phyloP scores from a whole-genome alignment of 768 basidiomycete genomes.

The Coprinopsis strossmayeri region DNA sequence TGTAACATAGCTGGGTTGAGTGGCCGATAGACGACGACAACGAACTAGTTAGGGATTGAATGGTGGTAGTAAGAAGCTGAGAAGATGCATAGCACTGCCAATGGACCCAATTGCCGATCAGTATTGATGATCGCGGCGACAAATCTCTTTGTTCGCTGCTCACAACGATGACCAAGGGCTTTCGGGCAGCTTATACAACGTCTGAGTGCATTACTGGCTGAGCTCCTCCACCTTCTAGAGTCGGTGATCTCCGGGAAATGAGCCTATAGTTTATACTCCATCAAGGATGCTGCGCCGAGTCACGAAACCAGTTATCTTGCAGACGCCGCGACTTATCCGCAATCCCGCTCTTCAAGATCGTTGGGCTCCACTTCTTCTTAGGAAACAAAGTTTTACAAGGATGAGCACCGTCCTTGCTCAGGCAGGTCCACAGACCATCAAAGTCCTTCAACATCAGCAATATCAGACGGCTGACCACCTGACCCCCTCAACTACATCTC shows the following conservation, averaged over 20 bases:
- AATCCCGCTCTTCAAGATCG: not conserved
- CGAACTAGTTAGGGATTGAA: conserved; percentile 13
- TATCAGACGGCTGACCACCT: conserved; percentile 63
- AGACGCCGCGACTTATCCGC: not conserved
- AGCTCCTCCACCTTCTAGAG: too few species aligned
- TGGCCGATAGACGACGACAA: not conserved
- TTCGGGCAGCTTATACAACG: not conserved
- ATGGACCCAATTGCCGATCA: not conserved
- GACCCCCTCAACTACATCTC: conserved; percentile 51
- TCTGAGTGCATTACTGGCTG: too few species aligned
- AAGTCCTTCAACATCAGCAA: conserved; percentile 70
- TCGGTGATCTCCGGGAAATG: too few species aligned
- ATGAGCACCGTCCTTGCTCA: conserved; percentile 42
- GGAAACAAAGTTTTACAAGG: conserved; percentile 5
- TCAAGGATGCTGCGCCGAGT: too few species aligned
- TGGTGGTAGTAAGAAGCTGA: too few species aligned
- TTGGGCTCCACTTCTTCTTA: conserved; percentile 11
- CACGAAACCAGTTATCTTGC: too few species aligned
- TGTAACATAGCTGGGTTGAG: conserved; percentile 38
- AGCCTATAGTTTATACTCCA: too few species aligned
- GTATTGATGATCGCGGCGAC: not conserved
- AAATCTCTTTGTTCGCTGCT: not conserved
- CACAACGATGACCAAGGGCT: not conserved
- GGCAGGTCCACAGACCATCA: conserved; percentile 45
- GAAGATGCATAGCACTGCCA: too few species aligned